A percentile compares a stretch with the other conserved stretches of the same genome.
Evolutionary conservation across 192 early-diverging fungal species (phyloP).

Genomic region (Podila horticola): DNA sequence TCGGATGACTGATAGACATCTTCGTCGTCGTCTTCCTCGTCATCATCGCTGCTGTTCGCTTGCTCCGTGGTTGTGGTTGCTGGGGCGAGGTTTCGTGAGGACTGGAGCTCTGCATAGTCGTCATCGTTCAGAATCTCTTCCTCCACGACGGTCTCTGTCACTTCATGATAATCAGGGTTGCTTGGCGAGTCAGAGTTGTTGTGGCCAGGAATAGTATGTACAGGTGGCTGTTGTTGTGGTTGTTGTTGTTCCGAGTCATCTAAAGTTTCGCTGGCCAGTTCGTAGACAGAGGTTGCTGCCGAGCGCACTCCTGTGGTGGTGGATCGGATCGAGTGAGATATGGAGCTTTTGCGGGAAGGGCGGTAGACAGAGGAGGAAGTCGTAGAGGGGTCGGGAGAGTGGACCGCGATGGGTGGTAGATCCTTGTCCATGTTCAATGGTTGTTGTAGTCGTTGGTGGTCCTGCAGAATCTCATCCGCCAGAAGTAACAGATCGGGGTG

Average conservation of each 20-base stretch:
- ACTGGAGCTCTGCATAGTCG: slow-evolving; percentile 14
- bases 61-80: not conserved
- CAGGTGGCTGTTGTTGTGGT: not conserved
- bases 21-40: slow-evolving; percentile 27
- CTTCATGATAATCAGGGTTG: slow-evolving; percentile 11
- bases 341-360: slow-evolving; percentile 15
- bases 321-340: slow-evolving; percentile 26
- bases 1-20: slow-evolving; percentile 45
- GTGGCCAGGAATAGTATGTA: not conserved
- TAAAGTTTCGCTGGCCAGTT: slow-evolving; percentile 27
- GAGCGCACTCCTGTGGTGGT: slow-evolving; percentile 16
- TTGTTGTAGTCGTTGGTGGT: slow-evolving; percentile 10
- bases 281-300: slow-evolving; percentile 40
- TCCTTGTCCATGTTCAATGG: slow-evolving; percentile 23
- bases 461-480: slow-evolving; percentile 42
- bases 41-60: not conserved
- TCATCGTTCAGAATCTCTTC: slow-evolving; percentile 35
- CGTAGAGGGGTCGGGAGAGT: not conserved
- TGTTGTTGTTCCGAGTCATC: slow-evolving; percentile 4
- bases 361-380: slow-evolving; percentile 2
- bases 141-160: slow-evolving; percentile 35
- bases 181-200: not conserved
- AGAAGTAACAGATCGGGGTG: slow-evolving; percentile 33
- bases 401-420: slow-evolving; percentile 17
- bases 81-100: too few species aligned